A percentile compares a stretch with the other conserved stretches of the same genome.
Evolutionary conservation across 75 land plant species (phyloP).

Genomic region (Pinus tabuliformis): DNA sequence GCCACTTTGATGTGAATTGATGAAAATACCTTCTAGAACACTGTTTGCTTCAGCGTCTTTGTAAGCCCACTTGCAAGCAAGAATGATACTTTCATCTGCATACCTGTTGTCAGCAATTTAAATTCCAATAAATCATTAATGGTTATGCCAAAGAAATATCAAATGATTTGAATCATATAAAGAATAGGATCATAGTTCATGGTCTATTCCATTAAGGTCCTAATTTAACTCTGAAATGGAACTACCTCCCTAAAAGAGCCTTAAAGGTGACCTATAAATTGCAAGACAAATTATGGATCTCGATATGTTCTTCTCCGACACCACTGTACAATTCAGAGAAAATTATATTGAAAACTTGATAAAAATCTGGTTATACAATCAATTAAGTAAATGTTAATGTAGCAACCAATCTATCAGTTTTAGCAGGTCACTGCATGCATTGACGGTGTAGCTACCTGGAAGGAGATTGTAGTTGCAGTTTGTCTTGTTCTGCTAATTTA

Average conservation of each 20-base stretch:
- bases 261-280: conserved; percentile 1
- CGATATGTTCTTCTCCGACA: too few species aligned
- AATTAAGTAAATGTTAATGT: too few species aligned
- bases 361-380: too few species aligned
- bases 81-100: conserved; percentile 54
- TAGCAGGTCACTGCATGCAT: too few species aligned
- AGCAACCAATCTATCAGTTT: too few species aligned
- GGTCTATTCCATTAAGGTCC: not conserved
- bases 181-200: not conserved
- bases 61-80: conserved; percentile 68
- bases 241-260: not conserved
- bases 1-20: not conserved
- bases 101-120: conserved; percentile 22
- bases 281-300: too few species aligned
- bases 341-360: too few species aligned
- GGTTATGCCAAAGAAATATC: not conserved
- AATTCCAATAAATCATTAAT: not conserved
- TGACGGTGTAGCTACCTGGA: too few species aligned
- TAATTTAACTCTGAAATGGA: not conserved
- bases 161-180: not conserved
- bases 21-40: conserved; percentile 37
- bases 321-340: too few species aligned
- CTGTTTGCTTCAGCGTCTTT: conserved; percentile 35
- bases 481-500: too few species aligned
- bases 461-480: too few species aligned